phyloP scores from a whole-genome alignment of 805 yeast genomes.

The Pichia cephalocereana region DNA sequence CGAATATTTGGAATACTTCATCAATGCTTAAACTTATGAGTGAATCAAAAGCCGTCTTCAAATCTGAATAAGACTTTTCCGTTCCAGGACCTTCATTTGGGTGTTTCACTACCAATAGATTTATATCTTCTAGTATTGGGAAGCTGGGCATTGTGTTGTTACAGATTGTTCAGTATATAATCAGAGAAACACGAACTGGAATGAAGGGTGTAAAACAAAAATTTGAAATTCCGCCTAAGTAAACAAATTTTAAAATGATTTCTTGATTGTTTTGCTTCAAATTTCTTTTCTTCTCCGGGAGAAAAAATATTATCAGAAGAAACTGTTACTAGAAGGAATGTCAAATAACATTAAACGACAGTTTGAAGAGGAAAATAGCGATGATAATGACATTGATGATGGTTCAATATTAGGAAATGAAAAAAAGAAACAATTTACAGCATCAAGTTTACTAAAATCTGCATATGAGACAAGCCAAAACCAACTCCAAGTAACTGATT shows the following conservation, averaged over 20 bases:
- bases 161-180: neutral
- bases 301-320: no score
- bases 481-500: constrained; percentile 32
- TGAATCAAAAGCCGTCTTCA: neutral
- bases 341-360: no score
- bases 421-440: constrained; percentile 40
- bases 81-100: neutral
- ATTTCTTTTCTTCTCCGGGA: no score
- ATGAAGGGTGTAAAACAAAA: no score
- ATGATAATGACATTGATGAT: constrained; percentile 23
- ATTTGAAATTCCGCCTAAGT: no score
- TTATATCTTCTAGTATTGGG: constrained; percentile 1
- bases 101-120: neutral
- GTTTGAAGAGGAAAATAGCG: constrained; percentile 26
- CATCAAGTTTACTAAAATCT: constrained; percentile 54
- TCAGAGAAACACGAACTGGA: no score
- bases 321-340: no score
- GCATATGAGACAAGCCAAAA: constrained; percentile 43
- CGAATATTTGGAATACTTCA: neutral
- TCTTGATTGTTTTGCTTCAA: no score
- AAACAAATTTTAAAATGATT: no score
- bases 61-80: neutral
- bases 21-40: neutral
- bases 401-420: neutral
- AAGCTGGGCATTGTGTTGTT: neutral